Conservation (phyloP, 2,329 filamentous ascomycete species). For the Talaromyces sp. region DNA sequence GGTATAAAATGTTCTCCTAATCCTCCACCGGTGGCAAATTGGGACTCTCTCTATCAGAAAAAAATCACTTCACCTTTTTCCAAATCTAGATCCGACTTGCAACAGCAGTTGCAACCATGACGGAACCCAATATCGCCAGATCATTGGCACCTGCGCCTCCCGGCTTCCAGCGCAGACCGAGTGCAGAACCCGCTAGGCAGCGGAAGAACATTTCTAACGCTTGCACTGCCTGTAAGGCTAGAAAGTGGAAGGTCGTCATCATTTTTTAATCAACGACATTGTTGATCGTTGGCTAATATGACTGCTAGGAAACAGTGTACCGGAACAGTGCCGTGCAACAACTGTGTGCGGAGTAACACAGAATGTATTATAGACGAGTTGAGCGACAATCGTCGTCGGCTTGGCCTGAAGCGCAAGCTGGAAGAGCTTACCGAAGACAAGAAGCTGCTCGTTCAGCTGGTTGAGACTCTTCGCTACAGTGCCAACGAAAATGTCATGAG, state of each 20-base stretch:
- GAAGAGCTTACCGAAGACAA: slow-evolving; percentile 22
- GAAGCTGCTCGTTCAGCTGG: slow-evolving; percentile 18
- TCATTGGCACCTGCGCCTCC: slow-evolving; percentile 14
- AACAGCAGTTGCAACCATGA: neutral
- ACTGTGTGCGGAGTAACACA: slow-evolving; percentile 19
- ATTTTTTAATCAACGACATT: neutral
- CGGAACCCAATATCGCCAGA: slow-evolving; percentile 10
- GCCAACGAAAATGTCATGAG: slow-evolving; percentile 10
- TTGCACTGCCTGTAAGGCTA: slow-evolving; percentile 10
- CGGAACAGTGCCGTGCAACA: slow-evolving; percentile 21
- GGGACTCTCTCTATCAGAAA: neutral
- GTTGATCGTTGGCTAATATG: neutral
- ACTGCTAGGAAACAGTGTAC: slow-evolving; percentile 31
- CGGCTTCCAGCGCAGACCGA: slow-evolving; percentile 12
- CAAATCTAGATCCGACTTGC: neutral
- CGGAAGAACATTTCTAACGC: slow-evolving; percentile 14
- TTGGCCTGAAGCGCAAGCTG: slow-evolving; percentile 22
- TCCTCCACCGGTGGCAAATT: neutral
- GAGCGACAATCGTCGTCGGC: slow-evolving; percentile 22
- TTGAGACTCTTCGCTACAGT: slow-evolving; percentile 20
- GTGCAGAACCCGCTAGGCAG: slow-evolving; percentile 4
- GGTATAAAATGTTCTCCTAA: neutral
- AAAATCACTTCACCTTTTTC: neutral
- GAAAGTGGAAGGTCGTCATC: slow-evolving; percentile 13
- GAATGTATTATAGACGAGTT: slow-evolving; percentile 22